phyloP scores from a whole-genome alignment of 139 green algal genomes.

The Pycnococcus provasolii region DNA sequence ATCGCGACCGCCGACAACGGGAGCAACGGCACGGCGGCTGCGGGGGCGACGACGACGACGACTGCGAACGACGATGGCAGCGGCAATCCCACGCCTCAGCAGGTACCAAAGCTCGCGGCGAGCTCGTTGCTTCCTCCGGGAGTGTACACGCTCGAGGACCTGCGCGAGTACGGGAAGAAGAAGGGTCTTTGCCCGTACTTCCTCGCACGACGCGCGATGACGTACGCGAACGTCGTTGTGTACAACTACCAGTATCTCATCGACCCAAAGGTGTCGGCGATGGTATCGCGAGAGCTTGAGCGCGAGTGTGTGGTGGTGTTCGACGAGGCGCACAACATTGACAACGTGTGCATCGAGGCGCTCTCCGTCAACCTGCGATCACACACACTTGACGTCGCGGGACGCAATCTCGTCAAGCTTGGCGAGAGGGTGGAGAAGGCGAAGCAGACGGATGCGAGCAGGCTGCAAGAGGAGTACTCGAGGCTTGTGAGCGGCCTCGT shows the following conservation, averaged over 20 bases:
- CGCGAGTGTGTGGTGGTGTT: conserved; percentile 93
- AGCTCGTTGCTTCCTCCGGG: conserved; percentile 64
- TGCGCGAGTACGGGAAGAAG: conserved; percentile 74
- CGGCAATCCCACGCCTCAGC: too few species aligned
- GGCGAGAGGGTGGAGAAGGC: conserved; percentile 15
- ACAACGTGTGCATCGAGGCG: conserved; percentile 99
- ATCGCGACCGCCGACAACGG: too few species aligned
- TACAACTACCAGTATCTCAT: conserved; percentile 99
- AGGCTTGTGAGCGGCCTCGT: conserved; percentile 52
- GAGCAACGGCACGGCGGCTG: background rate
- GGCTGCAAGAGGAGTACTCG: conserved; percentile 30
- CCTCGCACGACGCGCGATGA: conserved; percentile 89
- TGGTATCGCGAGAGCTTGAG: conserved; percentile 95
- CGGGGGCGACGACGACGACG: conserved; percentile 7
- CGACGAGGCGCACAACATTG: conserved; percentile 99
- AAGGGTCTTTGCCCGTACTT: conserved; percentile 97
- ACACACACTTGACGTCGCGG: conserved; percentile 72
- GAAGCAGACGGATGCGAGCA: conserved; percentile 27
- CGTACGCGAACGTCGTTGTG: conserved; percentile 90
- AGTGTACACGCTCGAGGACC: conserved; percentile 39
- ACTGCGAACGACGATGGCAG: background rate
- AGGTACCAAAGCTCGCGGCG: conserved; percentile 4
- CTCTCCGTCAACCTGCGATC: conserved; percentile 44
- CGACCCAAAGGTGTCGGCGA: conserved; percentile 80
- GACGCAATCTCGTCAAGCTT: conserved; percentile 56